Evolutionary conservation across 1,284 basidiomycete genomes (phyloP).

Genomic region (Earliella scabrosa): DNA sequence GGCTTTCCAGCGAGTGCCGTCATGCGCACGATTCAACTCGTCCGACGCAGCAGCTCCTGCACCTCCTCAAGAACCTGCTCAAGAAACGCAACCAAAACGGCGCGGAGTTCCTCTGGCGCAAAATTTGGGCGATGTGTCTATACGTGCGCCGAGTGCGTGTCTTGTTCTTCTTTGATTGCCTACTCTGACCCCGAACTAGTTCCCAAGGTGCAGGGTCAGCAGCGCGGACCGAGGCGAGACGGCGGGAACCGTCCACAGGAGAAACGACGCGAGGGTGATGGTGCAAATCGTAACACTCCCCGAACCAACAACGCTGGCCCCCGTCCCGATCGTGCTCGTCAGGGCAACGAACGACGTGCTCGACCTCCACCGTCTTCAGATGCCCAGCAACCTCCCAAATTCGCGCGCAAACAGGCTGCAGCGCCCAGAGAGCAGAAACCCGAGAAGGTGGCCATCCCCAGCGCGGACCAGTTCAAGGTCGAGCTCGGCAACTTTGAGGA

Average conservation of each 20-base stretch:
- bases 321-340: not conserved
- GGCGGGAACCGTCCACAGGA: not conserved
- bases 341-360: not conserved
- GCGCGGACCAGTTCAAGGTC: constrained; percentile 11
- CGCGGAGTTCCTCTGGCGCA: constrained; percentile 32
- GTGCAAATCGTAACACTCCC: not conserved
- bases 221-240: not conserved
- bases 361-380: not conserved
- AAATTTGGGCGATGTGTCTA: constrained; percentile 39
- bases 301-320: not conserved
- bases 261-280: not conserved
- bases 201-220: too few relatives aligned
- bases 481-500: constrained; percentile 24
- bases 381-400: not conserved
- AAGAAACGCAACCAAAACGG: constrained; percentile 13
- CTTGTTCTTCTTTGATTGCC: not conserved
- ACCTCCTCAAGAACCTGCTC: constrained; percentile 1
- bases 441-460: not conserved
- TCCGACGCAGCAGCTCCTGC: constrained; percentile 12
- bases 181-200: too few relatives aligned
- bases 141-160: constrained; percentile 33
- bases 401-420: not conserved
- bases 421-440: not conserved
- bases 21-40: constrained; percentile 19
- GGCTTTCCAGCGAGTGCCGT: not conserved